Base-by-base conservation (phyloP, 495 filamentous ascomycete genomes). In the Aspergillus biplanus region DNA sequence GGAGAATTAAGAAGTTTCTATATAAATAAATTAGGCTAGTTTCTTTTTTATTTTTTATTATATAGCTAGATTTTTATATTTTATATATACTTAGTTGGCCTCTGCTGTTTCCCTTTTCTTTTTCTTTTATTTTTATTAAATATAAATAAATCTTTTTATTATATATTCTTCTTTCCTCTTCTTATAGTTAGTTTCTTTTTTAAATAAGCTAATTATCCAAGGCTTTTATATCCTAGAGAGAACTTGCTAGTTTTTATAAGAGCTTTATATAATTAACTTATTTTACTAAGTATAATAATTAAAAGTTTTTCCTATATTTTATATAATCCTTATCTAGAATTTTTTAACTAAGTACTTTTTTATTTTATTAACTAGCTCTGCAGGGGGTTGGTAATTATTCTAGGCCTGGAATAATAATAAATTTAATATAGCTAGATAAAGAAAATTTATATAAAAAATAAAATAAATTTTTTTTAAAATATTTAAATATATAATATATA, bases 401-500 rank as follows among this genome's bases (percentile, higher is more conserved):
- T 44, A 4, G 4, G 4, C n/a, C n/a, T 44, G 8, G 4, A 9
- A 44, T 44, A 44, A 44, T 44, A 53, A 31, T 7, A 31, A 8
- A 31, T 53, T 53, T 18, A 7, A 53, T 53, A 31, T 31, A 18
- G 0, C 0, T 53, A 31, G n/a, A 27, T 31, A 53, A 31, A 31
- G 13, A 31, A 53, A n/a, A 44, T 44, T 9, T 53, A 31, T 53
- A 53, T 53, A 53, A 53, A 53, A 53, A 31, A 13, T 21, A 18
- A 33, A 3, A 53, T 53, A 21, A 53, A 53, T 27, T 18, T 31
- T 21, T 7, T 18, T 6, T 53, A 53, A 13, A 18, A 53, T 27
- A 53, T 27, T 53, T 53, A 53, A 33, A 27, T 53, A 53, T 53
- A 53, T 21, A 53, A 7, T 21, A 53, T 31, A 31, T 31, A 53